Conservation (phyloP, 345 rosid genomes). For the Abelmoschus esculentus region DNA sequence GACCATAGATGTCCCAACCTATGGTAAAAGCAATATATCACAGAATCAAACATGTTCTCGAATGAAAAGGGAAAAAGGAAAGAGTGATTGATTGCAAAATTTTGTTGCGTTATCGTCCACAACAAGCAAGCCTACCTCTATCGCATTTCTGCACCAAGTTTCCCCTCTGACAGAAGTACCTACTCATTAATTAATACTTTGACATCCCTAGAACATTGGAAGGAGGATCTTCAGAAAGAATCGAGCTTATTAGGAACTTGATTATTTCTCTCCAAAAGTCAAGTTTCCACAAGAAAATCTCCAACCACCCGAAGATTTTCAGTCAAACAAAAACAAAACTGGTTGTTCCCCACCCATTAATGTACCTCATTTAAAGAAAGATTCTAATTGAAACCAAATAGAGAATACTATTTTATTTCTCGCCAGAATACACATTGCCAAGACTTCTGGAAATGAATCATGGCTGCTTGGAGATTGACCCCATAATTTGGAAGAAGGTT, state of each 20-base stretch:
- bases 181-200: slow-evolving; percentile 22
- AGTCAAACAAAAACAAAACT: neutral
- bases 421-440: neutral
- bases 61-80: slow-evolving; percentile 23
- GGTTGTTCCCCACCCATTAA: neutral
- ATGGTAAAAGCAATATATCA: slow-evolving; percentile 60
- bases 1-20: slow-evolving; percentile 50
- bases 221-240: slow-evolving; percentile 9
- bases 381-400: neutral
- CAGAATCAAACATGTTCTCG: slow-evolving; percentile 48
- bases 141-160: slow-evolving; percentile 33
- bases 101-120: slow-evolving; percentile 27
- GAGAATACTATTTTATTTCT: neutral
- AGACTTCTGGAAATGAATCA: neutral
- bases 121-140: slow-evolving; percentile 56
- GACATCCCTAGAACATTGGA: slow-evolving; percentile 11
- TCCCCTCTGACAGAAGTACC: slow-evolving; percentile 30
- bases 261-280: slow-evolving; percentile 10
- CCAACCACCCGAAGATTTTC: slow-evolving; percentile 5
- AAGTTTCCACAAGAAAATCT: neutral
- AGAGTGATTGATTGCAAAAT: slow-evolving; percentile 25
- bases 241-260: slow-evolving; percentile 19
- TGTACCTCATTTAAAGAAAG: neutral
- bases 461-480: neutral
- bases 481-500: neutral